Conservation (phyloP, 2,329 filamentous ascomycete species). For the Cladophialophora yegresii region DNA sequence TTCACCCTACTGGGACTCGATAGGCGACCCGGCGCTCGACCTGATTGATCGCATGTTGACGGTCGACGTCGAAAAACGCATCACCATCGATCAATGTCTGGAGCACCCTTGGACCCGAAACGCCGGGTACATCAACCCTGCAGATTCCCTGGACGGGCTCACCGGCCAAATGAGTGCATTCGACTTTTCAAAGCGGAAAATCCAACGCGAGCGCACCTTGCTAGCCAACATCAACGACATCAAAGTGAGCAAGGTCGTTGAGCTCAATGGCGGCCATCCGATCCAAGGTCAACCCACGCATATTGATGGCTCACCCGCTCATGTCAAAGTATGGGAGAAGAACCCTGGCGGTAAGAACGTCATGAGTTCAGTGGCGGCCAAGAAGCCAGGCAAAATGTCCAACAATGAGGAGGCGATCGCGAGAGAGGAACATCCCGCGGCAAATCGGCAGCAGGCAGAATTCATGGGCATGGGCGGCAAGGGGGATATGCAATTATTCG, state of each 20-base stretch:
- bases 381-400: background rate
- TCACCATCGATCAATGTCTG: slow-evolving; percentile 86
- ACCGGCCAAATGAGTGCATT: slow-evolving; percentile 81
- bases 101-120: slow-evolving; percentile 81
- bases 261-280: slow-evolving; percentile 36
- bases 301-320: slow-evolving; percentile 40
- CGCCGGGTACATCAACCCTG: slow-evolving; percentile 55
- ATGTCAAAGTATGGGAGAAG: slow-evolving; percentile 74
- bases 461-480: slow-evolving; percentile 85
- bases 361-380: slow-evolving; percentile 24
- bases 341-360: slow-evolving; percentile 57
- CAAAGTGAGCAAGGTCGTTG: slow-evolving; percentile 60
- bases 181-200: slow-evolving; percentile 79
- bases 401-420: slow-evolving; percentile 35
- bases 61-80: slow-evolving; percentile 79
- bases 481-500: slow-evolving; percentile 77
- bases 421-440: slow-evolving; percentile 65
- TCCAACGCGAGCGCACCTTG: slow-evolving; percentile 79
- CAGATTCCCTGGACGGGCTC: slow-evolving; percentile 88
- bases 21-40: slow-evolving; percentile 84
- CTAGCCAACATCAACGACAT: slow-evolving; percentile 80
- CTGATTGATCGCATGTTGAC: slow-evolving; percentile 94
- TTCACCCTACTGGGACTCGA: slow-evolving; percentile 90
- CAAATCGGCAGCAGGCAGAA: slow-evolving; percentile 67
- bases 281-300: slow-evolving; percentile 18